Evolutionary conservation across 176 grass and related monocot species (phyloP).

Genomic region (Puya raimondii): DNA sequence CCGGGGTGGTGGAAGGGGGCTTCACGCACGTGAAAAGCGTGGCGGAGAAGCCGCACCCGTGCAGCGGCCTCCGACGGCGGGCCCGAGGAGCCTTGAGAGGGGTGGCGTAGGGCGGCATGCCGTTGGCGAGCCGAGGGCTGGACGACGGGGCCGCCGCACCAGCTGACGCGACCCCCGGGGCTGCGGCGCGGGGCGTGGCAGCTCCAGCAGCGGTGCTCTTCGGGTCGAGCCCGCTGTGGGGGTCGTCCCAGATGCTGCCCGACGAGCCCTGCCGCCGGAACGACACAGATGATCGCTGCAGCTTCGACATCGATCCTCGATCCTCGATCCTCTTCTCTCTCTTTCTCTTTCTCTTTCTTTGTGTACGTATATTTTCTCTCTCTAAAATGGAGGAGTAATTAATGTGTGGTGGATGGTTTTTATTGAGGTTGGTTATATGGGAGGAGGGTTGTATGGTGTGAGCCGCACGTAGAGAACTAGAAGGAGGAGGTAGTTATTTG

Average conservation of each 20-base stretch:
- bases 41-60: not conserved
- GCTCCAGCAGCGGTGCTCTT: not conserved
- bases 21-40: not conserved
- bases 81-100: not conserved
- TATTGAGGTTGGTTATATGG: too few species aligned
- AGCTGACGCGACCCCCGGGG: not conserved
- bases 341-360: not conserved
- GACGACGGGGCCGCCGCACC: not conserved
- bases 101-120: not conserved
- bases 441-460: too few species aligned
- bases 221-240: not conserved
- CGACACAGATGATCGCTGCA: constrained; percentile 16
- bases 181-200: not conserved
- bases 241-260: constrained; percentile 14
- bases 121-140: not conserved
- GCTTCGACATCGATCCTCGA: constrained; percentile 6
- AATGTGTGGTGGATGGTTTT: too few species aligned
- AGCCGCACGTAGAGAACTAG: too few species aligned
- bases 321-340: too few species aligned
- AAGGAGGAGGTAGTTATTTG: too few species aligned
- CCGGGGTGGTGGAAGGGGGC: not conserved
- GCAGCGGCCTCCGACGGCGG: not conserved
- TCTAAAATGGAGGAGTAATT: too few species aligned
- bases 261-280: constrained; percentile 23
- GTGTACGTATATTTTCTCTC: too few species aligned